Conservation (phyloP, 768 basidiomycete species). For the Tylopilus subfusipes region DNA sequence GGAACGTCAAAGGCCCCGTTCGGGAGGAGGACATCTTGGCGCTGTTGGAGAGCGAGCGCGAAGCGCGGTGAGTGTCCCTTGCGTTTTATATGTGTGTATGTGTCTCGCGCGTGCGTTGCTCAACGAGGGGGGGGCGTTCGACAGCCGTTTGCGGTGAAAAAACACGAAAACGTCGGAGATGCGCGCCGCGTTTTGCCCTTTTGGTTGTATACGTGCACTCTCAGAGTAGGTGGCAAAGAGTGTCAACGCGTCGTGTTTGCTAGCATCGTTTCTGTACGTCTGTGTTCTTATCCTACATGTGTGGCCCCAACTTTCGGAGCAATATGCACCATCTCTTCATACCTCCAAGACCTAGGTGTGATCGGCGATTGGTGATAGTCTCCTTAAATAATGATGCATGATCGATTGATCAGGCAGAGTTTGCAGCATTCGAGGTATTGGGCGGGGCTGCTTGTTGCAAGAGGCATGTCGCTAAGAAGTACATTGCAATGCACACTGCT, state of each 20-base stretch:
- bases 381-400: no score
- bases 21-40: constrained; percentile 95
- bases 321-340: neutral
- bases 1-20: constrained; percentile 98
- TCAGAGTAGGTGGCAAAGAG: neutral
- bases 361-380: neutral
- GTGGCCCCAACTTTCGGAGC: neutral
- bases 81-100: no score
- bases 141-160: constrained; percentile 26
- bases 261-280: constrained; percentile 8
- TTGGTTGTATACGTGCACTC: no score
- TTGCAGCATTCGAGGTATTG: neutral
- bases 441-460: constrained; percentile 14
- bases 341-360: neutral
- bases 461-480: constrained; percentile 27
- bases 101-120: neutral
- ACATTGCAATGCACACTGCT: constrained; percentile 29
- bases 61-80: constrained; percentile 79
- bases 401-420: neutral
- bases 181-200: no score
- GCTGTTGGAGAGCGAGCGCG: constrained; percentile 96
- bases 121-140: neutral
- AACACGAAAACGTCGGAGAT: no score
- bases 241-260: neutral
- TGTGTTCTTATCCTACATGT: neutral